A percentile compares a stretch with the other conserved stretches of the same genome.
These are phyloP conservation scores for Onygenales sp. DNA, from an alignment of 2,329 filamentous ascomycete genomes.

Conservation along the genomic window DNA sequence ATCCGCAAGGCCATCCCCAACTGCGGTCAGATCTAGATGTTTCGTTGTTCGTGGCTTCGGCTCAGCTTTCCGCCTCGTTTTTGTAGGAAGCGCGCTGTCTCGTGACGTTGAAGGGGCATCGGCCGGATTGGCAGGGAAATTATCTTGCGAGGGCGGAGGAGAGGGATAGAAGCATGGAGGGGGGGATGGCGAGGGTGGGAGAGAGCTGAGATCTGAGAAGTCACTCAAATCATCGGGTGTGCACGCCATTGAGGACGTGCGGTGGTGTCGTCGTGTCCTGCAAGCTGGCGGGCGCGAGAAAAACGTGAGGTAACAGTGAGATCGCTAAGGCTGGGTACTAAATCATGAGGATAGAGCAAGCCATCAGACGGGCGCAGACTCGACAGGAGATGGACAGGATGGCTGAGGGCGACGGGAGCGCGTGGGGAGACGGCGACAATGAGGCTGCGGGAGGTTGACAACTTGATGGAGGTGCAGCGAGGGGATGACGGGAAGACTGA, in stretches of 20 bases:
- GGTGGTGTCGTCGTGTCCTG: not conserved
- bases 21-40: constrained; percentile 57
- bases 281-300: not conserved
- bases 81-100: constrained; percentile 60
- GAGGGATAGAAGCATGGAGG: constrained; percentile 31
- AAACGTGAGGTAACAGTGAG: not conserved
- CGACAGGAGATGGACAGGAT: not conserved
- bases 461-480: not conserved
- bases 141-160: constrained; percentile 34
- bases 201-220: constrained; percentile 34
- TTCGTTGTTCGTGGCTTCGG: constrained; percentile 68
- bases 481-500: not conserved
- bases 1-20: constrained; percentile 27
- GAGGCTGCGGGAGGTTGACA: not conserved
- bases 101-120: constrained; percentile 29
- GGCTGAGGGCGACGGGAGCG: not conserved
- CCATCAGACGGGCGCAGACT: not conserved
- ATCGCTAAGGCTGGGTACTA: not conserved
- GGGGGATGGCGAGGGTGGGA: constrained; percentile 28
- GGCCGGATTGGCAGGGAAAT: constrained; percentile 21
- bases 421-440: not conserved
- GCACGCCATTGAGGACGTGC: constrained; percentile 1
- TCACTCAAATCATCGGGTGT: constrained; percentile 19
- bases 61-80: constrained; percentile 60
- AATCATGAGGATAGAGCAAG: not conserved